Conservation (phyloP, 2,329 filamentous ascomycete species). For the Diaporthe sp. region DNA sequence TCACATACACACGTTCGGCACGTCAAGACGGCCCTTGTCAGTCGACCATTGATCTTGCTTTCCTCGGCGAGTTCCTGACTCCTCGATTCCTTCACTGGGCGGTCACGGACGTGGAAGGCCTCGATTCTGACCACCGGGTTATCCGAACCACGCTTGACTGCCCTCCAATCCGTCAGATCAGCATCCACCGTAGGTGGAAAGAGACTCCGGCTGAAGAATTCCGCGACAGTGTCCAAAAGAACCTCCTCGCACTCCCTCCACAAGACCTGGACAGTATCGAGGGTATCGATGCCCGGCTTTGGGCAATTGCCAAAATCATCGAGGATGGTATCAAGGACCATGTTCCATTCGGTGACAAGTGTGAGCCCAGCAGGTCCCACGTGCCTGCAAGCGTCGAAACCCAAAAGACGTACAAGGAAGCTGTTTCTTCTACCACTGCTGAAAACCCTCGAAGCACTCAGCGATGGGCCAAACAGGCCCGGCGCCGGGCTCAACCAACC, state of each 20-base stretch:
- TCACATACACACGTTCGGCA: neutral
- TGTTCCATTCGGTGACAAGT: neutral
- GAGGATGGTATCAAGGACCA: neutral
- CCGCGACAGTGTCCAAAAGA: neutral
- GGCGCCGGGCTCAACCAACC: neutral
- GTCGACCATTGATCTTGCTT: constrained; percentile 6
- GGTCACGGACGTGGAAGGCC: neutral
- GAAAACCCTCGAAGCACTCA: neutral
- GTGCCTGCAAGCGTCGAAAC: neutral
- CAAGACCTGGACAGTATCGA: neutral
- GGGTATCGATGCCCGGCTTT: neutral
- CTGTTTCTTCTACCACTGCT: neutral
- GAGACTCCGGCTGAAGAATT: neutral
- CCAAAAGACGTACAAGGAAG: neutral
- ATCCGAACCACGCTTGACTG: neutral
- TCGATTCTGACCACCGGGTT: neutral
- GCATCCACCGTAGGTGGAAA: neutral
- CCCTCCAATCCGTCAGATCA: neutral
- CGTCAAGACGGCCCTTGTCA: too few relatives aligned
- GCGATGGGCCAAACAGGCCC: neutral
- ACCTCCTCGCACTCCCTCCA: neutral
- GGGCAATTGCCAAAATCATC: neutral
- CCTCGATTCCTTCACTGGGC: neutral
- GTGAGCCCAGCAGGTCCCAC: neutral
- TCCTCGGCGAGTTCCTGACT: neutral